Evolutionary conservation across 2,329 filamentous ascomycete species (phyloP).

Genomic region (Colletotrichum viniferum): DNA sequence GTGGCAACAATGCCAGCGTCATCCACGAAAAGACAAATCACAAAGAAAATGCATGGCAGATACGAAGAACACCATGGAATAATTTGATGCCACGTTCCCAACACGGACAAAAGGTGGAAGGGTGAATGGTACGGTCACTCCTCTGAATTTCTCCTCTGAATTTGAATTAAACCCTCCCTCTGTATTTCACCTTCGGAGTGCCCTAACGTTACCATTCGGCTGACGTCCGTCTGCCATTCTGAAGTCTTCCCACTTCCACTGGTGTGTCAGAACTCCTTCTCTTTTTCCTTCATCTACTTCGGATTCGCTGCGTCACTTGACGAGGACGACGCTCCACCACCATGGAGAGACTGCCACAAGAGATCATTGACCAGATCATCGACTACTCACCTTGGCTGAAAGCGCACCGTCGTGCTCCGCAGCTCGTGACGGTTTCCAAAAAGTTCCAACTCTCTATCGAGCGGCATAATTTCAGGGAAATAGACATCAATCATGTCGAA

Average conservation of each 20-base stretch:
- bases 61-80: background rate
- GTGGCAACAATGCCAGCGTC: background rate
- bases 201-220: background rate
- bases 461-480: background rate
- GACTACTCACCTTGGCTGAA: background rate
- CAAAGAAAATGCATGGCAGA: background rate
- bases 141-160: no score
- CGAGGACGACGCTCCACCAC: background rate
- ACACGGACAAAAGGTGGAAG: background rate
- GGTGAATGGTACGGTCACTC: background rate
- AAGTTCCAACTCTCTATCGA: background rate
- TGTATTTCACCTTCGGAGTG: background rate
- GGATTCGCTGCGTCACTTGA: background rate
- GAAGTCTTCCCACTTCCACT: background rate
- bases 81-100: background rate
- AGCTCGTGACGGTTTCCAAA: background rate
- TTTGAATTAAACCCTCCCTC: no score
- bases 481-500: background rate
- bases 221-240: background rate
- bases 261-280: background rate
- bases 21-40: background rate
- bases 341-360: background rate
- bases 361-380: background rate
- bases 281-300: background rate
- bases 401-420: background rate